Evolutionary conservation across 2,329 filamentous ascomycete species (phyloP).

Genomic region (Fusarium nygamai): DNA sequence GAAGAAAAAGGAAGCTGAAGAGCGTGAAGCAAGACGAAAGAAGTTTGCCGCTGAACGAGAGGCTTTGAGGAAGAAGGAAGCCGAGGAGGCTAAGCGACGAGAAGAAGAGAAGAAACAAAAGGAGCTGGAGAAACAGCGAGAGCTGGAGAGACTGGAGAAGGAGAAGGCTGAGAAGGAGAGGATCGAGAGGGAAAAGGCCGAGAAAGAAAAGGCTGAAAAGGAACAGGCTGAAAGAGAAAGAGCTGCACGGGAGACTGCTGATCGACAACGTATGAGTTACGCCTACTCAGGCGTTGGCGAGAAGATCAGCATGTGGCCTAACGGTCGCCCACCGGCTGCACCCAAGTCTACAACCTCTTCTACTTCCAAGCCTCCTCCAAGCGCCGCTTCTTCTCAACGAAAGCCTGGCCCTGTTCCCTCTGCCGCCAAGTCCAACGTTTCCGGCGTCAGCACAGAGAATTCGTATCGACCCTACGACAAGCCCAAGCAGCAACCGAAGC

Average conservation of each 20-base stretch:
- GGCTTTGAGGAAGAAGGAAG: conserved; percentile 37
- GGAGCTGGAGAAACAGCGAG: conserved; percentile 48
- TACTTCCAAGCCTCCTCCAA: conserved; percentile 36
- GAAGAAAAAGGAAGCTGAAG: conserved; percentile 52
- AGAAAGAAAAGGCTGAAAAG: conserved; percentile 42
- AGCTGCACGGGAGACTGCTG: conserved; percentile 42
- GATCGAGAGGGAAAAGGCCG: conserved; percentile 42
- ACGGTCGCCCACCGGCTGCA: conserved; percentile 60
- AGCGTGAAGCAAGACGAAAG: conserved; percentile 49
- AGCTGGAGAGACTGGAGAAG: conserved; percentile 52
- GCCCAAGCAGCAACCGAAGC: conserved; percentile 64
- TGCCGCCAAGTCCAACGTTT: conserved; percentile 66
- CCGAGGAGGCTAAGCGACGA: conserved; percentile 35
- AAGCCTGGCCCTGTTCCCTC: conserved; percentile 56
- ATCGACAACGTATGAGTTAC: conserved; percentile 63
- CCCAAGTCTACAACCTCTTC: conserved; percentile 41
- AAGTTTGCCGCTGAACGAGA: conserved; percentile 36
- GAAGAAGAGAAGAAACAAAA: conserved; percentile 51
- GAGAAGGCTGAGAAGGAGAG: conserved; percentile 25
- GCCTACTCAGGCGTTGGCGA: conserved; percentile 74
- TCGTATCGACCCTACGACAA: conserved; percentile 83
- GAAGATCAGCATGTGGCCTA: conserved; percentile 76
- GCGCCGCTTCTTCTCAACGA: conserved; percentile 38
- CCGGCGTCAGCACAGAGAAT: conserved; percentile 70
- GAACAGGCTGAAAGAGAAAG: conserved; percentile 46